Conservation (phyloP, 331 rosid genomes). For the Ulmus americana region DNA sequence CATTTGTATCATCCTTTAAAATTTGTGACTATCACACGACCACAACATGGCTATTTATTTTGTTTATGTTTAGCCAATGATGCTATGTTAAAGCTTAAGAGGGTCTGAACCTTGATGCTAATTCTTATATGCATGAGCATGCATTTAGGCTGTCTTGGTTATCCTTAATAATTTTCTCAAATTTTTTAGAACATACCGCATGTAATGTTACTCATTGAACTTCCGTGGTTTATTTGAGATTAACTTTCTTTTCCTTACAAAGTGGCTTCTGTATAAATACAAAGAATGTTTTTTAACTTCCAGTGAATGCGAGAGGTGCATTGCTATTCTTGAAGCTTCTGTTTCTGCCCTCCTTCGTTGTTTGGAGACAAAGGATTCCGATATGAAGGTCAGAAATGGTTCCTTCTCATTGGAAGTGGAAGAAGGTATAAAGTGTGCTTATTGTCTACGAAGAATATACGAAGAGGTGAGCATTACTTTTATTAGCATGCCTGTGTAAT, state of each 20-base stretch:
- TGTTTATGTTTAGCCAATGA: too few species aligned
- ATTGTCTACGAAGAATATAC: constrained; percentile 64
- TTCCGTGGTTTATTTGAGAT: too few species aligned
- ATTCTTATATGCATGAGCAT: too few species aligned
- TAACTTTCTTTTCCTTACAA: constrained; percentile 1
- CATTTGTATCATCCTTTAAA: too few species aligned
- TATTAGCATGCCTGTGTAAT: constrained; percentile 3
- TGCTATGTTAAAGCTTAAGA: too few species aligned
- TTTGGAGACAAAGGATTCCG: constrained; percentile 55
- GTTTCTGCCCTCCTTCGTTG: constrained; percentile 67
- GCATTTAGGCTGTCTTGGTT: too few species aligned
- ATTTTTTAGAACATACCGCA: too few species aligned
- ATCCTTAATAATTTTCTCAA: too few species aligned
- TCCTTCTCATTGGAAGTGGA: constrained; percentile 65
- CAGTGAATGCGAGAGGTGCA: constrained; percentile 63
- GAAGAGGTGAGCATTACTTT: constrained; percentile 61
- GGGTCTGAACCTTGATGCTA: too few species aligned
- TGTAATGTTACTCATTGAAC: too few species aligned
- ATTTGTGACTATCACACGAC: too few species aligned
- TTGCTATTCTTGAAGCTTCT: constrained; percentile 71
- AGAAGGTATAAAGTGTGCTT: constrained; percentile 80
- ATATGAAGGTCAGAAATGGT: constrained; percentile 29
- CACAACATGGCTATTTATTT: too few species aligned
- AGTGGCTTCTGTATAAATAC: constrained; percentile 5
- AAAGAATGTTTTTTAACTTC: constrained; percentile 21